A percentile compares a stretch with the other conserved stretches of the same genome.
phyloP scores from a whole-genome alignment of 768 basidiomycete species.

The Pulveroboletus sp. region DNA sequence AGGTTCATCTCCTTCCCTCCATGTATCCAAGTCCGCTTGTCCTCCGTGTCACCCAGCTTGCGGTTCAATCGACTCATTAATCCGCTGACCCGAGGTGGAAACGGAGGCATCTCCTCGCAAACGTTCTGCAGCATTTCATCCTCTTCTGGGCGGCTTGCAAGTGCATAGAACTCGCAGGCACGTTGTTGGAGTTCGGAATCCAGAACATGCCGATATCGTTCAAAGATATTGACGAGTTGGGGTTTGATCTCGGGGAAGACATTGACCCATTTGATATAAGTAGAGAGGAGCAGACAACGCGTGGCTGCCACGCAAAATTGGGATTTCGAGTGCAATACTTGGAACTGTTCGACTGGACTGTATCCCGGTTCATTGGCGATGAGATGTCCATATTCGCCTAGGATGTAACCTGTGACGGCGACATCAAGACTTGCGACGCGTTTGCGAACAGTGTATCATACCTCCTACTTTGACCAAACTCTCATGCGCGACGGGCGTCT shows the following conservation, averaged over 20 bases:
- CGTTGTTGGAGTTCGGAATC: constrained; percentile 97
- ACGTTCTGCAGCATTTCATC: constrained; percentile 92
- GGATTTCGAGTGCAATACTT: constrained; percentile 87
- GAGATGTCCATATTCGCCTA: constrained; percentile 97
- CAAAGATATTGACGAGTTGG: constrained; percentile 90
- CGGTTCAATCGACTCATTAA: constrained; percentile 82
- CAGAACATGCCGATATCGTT: constrained; percentile 94
- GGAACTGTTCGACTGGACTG: constrained; percentile 93
- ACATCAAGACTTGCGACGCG: constrained; percentile 10
- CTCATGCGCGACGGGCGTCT: constrained; percentile 81
- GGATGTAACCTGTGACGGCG: constrained; percentile 73
- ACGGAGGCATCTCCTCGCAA: constrained; percentile 99
- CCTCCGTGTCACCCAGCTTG: constrained; percentile 89
- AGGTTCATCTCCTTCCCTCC: constrained; percentile 91
- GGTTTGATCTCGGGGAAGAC: constrained; percentile 98
- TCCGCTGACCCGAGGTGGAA: constrained; percentile 91
- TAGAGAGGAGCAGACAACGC: constrained; percentile 87
- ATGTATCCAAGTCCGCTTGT: constrained; percentile 93
- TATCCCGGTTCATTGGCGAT: constrained; percentile 94
- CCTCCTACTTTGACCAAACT: constrained; percentile 95
- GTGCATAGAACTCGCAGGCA: constrained; percentile 93
- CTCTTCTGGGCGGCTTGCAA: constrained; percentile 80
- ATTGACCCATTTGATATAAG: constrained; percentile 99
- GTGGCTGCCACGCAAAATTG: constrained; percentile 92
- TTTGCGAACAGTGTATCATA: constrained; percentile 32